Evolutionary conservation across 1,284 basidiomycete genomes (phyloP).

Genomic region (Mycosarcoma maydis): DNA sequence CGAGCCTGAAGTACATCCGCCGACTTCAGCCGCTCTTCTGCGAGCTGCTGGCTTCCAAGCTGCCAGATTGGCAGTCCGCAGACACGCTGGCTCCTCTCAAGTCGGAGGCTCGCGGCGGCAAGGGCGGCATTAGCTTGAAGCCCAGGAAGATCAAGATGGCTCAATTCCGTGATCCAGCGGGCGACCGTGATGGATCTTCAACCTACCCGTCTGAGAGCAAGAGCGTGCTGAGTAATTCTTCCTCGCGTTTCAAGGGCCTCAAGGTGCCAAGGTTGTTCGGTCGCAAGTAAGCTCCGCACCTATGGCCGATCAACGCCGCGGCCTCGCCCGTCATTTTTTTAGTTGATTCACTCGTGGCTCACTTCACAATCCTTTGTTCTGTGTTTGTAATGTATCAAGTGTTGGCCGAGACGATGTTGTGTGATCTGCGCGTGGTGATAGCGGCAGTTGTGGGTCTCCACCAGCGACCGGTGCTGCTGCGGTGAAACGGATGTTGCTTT

Average conservation of each 20-base stretch:
- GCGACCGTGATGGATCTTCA: conserved; percentile 1
- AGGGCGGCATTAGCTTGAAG: conserved; percentile 13
- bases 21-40: conserved; percentile 55
- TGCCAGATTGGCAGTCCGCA: conserved; percentile 60
- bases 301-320: too few species aligned
- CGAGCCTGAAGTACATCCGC: conserved; percentile 50
- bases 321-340: too few species aligned
- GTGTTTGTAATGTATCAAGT: too few species aligned
- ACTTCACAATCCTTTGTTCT: too few species aligned
- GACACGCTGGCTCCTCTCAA: conserved; percentile 38
- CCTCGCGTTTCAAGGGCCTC: conserved; percentile 15
- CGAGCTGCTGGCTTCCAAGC: conserved; percentile 52
- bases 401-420: too few species aligned
- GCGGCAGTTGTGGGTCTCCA: too few species aligned
- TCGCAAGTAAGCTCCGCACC: conserved; percentile 17
- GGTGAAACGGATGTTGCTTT: too few species aligned
- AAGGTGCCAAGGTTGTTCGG: conserved; percentile 27
- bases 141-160: conserved; percentile 20
- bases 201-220: conserved; percentile 30
- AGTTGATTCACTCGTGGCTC: too few species aligned
- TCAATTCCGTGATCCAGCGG: conserved; percentile 24
- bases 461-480: too few species aligned
- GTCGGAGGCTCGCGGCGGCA: conserved; percentile 2
- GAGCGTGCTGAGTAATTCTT: conserved; percentile 27
- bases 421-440: too few species aligned